Evolutionary conservation across 257 asterid genomes (phyloP), one percentile per base, ranked within the genome.

Genomic region (Capsicum baccatum): DNA sequence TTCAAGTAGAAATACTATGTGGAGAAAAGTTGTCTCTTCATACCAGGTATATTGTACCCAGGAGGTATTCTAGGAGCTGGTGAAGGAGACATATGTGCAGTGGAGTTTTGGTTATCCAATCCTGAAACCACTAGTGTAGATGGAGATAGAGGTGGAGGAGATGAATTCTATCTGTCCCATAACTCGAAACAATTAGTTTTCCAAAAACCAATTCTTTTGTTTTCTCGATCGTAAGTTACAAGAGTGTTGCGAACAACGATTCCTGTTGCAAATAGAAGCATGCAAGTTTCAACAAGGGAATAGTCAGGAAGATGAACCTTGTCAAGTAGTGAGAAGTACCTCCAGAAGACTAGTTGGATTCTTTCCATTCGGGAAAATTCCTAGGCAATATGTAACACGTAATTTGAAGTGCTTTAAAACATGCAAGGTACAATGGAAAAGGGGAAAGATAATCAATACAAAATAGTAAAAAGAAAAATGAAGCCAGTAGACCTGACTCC

Each of bases 291-390:
- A 78, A 50, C 15, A 8, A 26, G 5, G 0, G 64, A 78, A 8
- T 15, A 54, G 33, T 33, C 54, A 54, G 64, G 82, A 54, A 35
- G 82, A 78, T 54, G 50, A 78, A 78, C 48, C n/a, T 78, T 54
- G 82, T 78, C 64, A 78, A 78, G 64, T 52, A 74, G 21, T 52
- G n/a, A 35, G 50, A 81, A 56, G 56, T 93, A 97, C 99, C 99
- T 87, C 99, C 99, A 88, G 87, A 84, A 97, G 98, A 86, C 98
- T 95, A 82, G 98, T 94, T n/a, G 97, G 96, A 88, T 94, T 98
- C 91, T 95, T 95, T 76, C 97, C 99, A 89, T 93, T 97, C 89
- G 94, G 98, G 85, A 95, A 97, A 87, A 97, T 89, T 70, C 99
- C 99, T 82, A 97, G 92, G 94, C 99, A 97, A 91, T 97, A 97